A percentile compares a stretch with the other conserved stretches of the same genome.
Evolutionary conservation across 345 rosid genomes (phyloP).

Genomic region (Boechera retrofracta): DNA sequence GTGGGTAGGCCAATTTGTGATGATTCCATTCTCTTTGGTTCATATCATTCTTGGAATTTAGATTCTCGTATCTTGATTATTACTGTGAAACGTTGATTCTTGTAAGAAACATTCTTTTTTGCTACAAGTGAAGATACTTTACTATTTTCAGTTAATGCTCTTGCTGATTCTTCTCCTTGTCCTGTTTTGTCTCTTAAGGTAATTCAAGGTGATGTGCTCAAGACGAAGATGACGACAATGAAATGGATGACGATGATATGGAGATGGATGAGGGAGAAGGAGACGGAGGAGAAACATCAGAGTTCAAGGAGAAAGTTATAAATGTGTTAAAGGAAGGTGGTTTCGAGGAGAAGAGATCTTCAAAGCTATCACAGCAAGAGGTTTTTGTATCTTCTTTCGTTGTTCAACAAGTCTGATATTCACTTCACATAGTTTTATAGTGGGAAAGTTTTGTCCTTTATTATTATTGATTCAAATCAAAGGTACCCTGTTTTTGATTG

Average conservation of each 20-base stretch:
- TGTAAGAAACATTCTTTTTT: too few species aligned
- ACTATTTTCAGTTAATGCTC: too few species aligned
- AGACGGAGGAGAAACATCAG: too few species aligned
- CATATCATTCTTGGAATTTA: too few species aligned
- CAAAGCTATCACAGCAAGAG: conserved; percentile 78
- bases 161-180: not conserved
- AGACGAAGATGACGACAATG: too few species aligned
- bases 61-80: too few species aligned
- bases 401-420: conserved; percentile 83
- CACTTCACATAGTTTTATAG: conserved; percentile 58
- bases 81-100: too few species aligned
- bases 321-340: conserved; percentile 73
- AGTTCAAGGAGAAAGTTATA: too few species aligned
- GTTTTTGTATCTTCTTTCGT: conserved; percentile 78
- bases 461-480: not conserved
- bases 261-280: conserved; percentile 60
- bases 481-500: conserved; percentile 12
- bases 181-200: conserved; percentile 49
- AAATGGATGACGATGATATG: conserved; percentile 49
- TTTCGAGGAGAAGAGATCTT: conserved; percentile 78
- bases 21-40: too few species aligned
- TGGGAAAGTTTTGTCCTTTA: conserved; percentile 14
- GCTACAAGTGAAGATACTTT: too few species aligned
- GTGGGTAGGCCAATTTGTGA: too few species aligned
- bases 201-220: conserved; percentile 88